Conservation (phyloP, 208 protist genomes). For the Zelonia costaricensis region DNA sequence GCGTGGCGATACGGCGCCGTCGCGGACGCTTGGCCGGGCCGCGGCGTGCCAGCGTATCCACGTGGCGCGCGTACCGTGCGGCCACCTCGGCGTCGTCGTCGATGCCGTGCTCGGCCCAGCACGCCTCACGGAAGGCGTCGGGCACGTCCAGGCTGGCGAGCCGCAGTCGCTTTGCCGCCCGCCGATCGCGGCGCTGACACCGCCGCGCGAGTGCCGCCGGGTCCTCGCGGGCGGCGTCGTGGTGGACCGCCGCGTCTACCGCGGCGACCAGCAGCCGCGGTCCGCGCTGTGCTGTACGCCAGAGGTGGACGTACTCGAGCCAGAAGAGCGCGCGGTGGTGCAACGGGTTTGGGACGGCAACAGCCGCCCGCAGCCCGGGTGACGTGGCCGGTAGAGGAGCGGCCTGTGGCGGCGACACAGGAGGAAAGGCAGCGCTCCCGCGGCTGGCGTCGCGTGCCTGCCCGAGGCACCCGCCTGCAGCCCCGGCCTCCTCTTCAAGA, state of each 20-base stretch:
- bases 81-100: slow-evolving; percentile 41
- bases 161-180: slow-evolving; percentile 20
- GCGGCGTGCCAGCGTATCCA: too few relatives aligned
- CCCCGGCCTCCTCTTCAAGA: too few relatives aligned
- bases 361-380: too few relatives aligned
- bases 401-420: too few relatives aligned
- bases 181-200: slow-evolving; percentile 19
- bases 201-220: slow-evolving; percentile 16
- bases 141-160: slow-evolving; percentile 26
- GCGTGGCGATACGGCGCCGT: not conserved
- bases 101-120: slow-evolving; percentile 34
- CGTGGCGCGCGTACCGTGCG: slow-evolving; percentile 13
- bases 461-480: too few relatives aligned
- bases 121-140: slow-evolving; percentile 28
- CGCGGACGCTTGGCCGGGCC: not conserved
- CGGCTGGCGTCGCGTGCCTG: too few relatives aligned
- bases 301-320: slow-evolving; percentile 19
- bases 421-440: too few relatives aligned
- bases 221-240: slow-evolving; percentile 19
- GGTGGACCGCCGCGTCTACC: slow-evolving; percentile 16
- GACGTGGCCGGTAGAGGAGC: too few relatives aligned
- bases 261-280: slow-evolving; percentile 21
- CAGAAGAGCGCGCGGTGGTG: slow-evolving; percentile 16
- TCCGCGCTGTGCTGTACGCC: slow-evolving; percentile 14
- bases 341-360: slow-evolving; percentile 3